A percentile compares a stretch with the other conserved stretches of the same genome.
Evolutionary conservation across 371 early-diverging fungal species (phyloP).

Genomic region (Fennellomyces sp.): DNA sequence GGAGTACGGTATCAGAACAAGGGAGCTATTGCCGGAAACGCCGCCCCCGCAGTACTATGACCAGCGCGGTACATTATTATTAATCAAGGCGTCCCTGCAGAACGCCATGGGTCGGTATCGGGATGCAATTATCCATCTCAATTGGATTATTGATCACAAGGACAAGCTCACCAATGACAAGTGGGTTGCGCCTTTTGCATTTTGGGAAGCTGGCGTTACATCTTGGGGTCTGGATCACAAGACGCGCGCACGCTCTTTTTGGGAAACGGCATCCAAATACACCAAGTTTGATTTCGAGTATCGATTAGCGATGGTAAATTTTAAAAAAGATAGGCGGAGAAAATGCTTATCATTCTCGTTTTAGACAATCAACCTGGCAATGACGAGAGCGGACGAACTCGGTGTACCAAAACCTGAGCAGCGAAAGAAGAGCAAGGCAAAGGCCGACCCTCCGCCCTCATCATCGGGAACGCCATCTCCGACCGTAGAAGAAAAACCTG

Average conservation of each 20-base stretch:
- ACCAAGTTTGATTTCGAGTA: conserved; percentile 55
- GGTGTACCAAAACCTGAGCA: conserved; percentile 24
- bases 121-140: conserved; percentile 49
- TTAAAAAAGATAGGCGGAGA: neutral
- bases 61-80: conserved; percentile 44
- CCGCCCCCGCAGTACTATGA: conserved; percentile 49
- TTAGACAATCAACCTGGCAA: conserved; percentile 45
- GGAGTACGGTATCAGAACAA: conserved; percentile 46
- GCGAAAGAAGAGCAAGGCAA: conserved; percentile 2
- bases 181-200: conserved; percentile 66
- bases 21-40: conserved; percentile 45
- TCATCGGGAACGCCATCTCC: neutral
- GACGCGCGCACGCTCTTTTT: conserved; percentile 36
- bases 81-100: conserved; percentile 42
- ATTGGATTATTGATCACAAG: conserved; percentile 65
- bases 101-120: conserved; percentile 42
- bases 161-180: conserved; percentile 51
- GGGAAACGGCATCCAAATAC: conserved; percentile 43
- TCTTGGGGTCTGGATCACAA: conserved; percentile 52
- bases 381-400: conserved; percentile 44
- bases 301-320: conserved; percentile 44
- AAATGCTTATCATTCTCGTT: neutral
- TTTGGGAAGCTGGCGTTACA: conserved; percentile 56
- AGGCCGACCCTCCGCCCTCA: neutral
- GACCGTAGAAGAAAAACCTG: neutral